These are phyloP conservation scores for Helotiales sp. DNA, from an alignment of 2,329 filamentous ascomycete genomes.

Conservation along the genomic window DNA sequence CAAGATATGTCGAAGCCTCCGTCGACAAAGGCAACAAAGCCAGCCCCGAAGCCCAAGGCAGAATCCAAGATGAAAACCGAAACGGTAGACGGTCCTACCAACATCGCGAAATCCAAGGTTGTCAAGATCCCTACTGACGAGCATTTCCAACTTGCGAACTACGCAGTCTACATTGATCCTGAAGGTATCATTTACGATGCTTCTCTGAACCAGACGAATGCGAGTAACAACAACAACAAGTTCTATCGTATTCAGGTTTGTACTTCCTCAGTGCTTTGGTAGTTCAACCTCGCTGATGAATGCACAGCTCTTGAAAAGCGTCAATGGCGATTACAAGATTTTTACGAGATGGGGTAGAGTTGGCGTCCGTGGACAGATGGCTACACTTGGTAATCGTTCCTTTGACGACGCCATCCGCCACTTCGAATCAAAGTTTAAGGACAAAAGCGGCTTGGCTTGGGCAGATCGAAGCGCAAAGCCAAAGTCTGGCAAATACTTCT, in stretches of 20 bases:
- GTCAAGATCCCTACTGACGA: slow-evolving; percentile 53
- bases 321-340: slow-evolving; percentile 48
- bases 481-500: slow-evolving; percentile 72
- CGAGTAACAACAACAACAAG: slow-evolving; percentile 75
- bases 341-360: slow-evolving; percentile 86
- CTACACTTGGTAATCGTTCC: slow-evolving; percentile 42
- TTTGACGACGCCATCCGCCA: slow-evolving; percentile 46
- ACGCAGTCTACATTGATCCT: slow-evolving; percentile 63
- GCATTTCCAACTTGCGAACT: slow-evolving; percentile 37
- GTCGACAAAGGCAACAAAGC: not conserved
- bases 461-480: slow-evolving; percentile 53
- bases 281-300: not conserved
- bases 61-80: slow-evolving; percentile 31
- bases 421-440: slow-evolving; percentile 63
- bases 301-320: slow-evolving; percentile 42
- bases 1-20: no score
- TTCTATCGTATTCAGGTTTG: slow-evolving; percentile 63
- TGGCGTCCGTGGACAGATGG: slow-evolving; percentile 55
- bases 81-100: slow-evolving; percentile 18
- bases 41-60: not conserved
- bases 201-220: slow-evolving; percentile 75
- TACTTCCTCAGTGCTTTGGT: not conserved
- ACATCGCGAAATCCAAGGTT: slow-evolving; percentile 44
- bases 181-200: slow-evolving; percentile 73
- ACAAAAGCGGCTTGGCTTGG: slow-evolving; percentile 61